A percentile compares a stretch with the other conserved stretches of the same genome.
Conservation (phyloP, 2,329 filamentous ascomycete genomes). For the Rhynchosporium agropyri region DNA sequence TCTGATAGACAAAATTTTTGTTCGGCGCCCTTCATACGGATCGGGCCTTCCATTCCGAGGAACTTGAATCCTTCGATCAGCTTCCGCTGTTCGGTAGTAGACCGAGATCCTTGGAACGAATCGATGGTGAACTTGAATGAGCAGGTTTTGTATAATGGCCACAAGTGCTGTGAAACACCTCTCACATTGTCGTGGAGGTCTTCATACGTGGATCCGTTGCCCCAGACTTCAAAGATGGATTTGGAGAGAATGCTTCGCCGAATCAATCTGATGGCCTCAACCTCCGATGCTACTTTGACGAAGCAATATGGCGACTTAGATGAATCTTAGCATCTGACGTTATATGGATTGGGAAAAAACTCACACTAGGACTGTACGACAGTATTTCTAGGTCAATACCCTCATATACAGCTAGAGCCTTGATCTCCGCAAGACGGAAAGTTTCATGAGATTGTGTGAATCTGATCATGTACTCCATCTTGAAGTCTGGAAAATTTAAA, state of each 20-base stretch:
- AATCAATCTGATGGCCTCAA: slow-evolving; percentile 68
- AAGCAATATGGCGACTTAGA: slow-evolving; percentile 83
- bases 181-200: slow-evolving; percentile 69
- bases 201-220: slow-evolving; percentile 65
- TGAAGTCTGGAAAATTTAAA: slow-evolving; percentile 11
- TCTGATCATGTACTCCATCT: slow-evolving; percentile 81
- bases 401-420: slow-evolving; percentile 74
- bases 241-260: slow-evolving; percentile 79
- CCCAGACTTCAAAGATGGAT: slow-evolving; percentile 90
- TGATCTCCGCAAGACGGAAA: slow-evolving; percentile 84
- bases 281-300: slow-evolving; percentile 66
- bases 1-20: slow-evolving; percentile 81
- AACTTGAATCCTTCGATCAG: slow-evolving; percentile 85
- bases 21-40: slow-evolving; percentile 74
- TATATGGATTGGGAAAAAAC: slow-evolving; percentile 41
- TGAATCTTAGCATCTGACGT: slow-evolving; percentile 27
- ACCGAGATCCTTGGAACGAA: slow-evolving; percentile 75
- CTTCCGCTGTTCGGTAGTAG: slow-evolving; percentile 61
- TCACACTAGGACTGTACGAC: slow-evolving; percentile 74
- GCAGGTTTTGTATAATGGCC: slow-evolving; percentile 63
- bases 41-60: slow-evolving; percentile 75
- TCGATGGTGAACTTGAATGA: slow-evolving; percentile 88
- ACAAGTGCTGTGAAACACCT: slow-evolving; percentile 60
- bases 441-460: slow-evolving; percentile 88
- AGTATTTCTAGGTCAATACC: slow-evolving; percentile 70